A percentile compares a stretch with the other conserved stretches of the same genome.
These are phyloP conservation scores for Paecilomyces formosus DNA, from an alignment of 2,329 filamentous ascomycete genomes.

Conservation along the genomic window DNA sequence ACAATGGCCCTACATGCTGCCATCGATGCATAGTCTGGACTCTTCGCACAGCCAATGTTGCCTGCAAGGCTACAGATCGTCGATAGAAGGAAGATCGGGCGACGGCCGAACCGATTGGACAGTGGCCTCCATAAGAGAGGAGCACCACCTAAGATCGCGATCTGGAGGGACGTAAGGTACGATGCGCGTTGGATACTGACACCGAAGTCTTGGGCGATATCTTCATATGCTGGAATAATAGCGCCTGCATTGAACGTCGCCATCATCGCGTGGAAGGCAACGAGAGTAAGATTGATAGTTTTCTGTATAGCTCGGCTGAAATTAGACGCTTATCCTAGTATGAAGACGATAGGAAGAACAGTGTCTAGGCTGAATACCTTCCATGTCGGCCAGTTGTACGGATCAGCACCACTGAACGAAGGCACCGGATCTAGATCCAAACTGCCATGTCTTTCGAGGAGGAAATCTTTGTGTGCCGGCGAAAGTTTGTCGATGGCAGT, in stretches of 20 bases:
- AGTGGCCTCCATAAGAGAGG: slow-evolving; percentile 53
- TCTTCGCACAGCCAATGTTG: slow-evolving; percentile 49
- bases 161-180: slow-evolving; percentile 51
- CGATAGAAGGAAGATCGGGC: slow-evolving; percentile 48
- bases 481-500: slow-evolving; percentile 16
- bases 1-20: slow-evolving; percentile 45
- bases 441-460: slow-evolving; percentile 47
- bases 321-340: too few species aligned
- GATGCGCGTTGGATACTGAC: slow-evolving; percentile 42
- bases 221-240: slow-evolving; percentile 49
- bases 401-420: slow-evolving; percentile 43
- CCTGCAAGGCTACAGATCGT: slow-evolving; percentile 40
- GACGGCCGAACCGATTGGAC: slow-evolving; percentile 46
- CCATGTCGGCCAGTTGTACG: slow-evolving; percentile 50
- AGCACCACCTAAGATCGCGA: slow-evolving; percentile 46
- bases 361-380: slow-evolving; percentile 45
- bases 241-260: slow-evolving; percentile 47
- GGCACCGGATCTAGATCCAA: slow-evolving; percentile 49
- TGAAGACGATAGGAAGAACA: too few species aligned
- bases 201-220: slow-evolving; percentile 45
- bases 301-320: slow-evolving; percentile 31
- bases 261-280: slow-evolving; percentile 53
- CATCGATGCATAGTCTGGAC: slow-evolving; percentile 43
- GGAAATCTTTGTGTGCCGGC: slow-evolving; percentile 36
- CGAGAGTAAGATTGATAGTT: slow-evolving; percentile 44